phyloP scores from a whole-genome alignment of 2,329 filamentous ascomycete species.

The Drechmeria coniospora region DNA sequence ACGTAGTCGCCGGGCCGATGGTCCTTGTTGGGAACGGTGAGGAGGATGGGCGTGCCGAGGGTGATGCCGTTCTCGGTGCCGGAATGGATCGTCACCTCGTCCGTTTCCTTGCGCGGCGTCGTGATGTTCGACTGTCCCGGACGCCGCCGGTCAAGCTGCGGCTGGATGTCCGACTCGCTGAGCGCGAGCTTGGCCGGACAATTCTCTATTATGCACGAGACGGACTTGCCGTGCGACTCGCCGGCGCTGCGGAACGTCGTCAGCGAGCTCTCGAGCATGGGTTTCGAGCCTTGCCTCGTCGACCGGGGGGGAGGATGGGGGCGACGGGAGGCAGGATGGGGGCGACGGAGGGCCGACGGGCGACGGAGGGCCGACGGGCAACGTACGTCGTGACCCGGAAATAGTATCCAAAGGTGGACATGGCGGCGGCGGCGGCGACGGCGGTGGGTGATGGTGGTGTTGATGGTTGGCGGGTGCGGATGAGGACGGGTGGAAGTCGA shows the following conservation, averaged over 20 bases:
- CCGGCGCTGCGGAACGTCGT: constrained; percentile 21
- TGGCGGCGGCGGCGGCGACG: constrained; percentile 22
- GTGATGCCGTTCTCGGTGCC: constrained; percentile 84
- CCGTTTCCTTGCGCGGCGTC: constrained; percentile 85
- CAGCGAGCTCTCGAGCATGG: too few species aligned
- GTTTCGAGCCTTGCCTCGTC: too few species aligned
- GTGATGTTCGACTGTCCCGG: constrained; percentile 84
- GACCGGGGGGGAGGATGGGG: constrained; percentile 1
- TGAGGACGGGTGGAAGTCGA: neutral
- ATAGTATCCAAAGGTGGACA: constrained; percentile 78
- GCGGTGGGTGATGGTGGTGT: neutral
- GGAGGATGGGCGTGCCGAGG: constrained; percentile 76
- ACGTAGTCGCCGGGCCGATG: constrained; percentile 88
- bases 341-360: too few species aligned
- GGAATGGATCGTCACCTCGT: constrained; percentile 80
- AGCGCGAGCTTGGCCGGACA: constrained; percentile 77
- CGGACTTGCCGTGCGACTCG: constrained; percentile 74
- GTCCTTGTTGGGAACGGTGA: constrained; percentile 83
- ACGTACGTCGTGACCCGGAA: constrained; percentile 72
- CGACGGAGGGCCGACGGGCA: too few species aligned
- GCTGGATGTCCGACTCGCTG: constrained; percentile 78
- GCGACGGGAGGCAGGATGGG: constrained; percentile 44
- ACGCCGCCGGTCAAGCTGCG: constrained; percentile 79
- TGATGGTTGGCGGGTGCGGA: neutral
- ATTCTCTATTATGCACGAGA: constrained; percentile 90